These are phyloP conservation scores for Volvox carteri DNA, from an alignment of 163 green algal genomes.

Conservation along the genomic window DNA sequence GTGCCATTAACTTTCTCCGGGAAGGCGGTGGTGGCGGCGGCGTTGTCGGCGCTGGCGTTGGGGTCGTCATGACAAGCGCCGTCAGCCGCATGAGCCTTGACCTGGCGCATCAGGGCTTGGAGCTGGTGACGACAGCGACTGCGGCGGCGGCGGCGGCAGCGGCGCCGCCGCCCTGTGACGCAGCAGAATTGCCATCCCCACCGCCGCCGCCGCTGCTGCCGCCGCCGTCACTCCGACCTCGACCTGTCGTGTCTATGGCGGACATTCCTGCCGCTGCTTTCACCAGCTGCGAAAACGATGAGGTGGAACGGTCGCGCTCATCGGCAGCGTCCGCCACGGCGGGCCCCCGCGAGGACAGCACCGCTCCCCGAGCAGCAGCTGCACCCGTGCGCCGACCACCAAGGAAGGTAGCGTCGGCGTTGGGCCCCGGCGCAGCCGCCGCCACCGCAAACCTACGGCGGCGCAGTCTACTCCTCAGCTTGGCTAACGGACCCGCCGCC, in stretches of 20 bases:
- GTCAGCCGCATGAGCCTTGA: background rate
- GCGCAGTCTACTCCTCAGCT: background rate
- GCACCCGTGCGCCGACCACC: background rate
- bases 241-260: background rate
- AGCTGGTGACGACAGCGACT: background rate
- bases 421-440: background rate
- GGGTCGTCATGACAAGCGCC: background rate
- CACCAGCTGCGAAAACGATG: background rate
- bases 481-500: background rate
- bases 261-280: background rate
- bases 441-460: background rate
- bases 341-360: background rate
- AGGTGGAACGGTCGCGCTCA: background rate
- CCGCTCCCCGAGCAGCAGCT: background rate
- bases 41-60: background rate
- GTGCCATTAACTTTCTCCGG: background rate
- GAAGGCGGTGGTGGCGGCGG: background rate
- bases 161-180: background rate
- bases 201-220: background rate
- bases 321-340: background rate
- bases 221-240: background rate
- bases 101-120: background rate
- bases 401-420: background rate
- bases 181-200: background rate
- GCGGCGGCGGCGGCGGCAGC: background rate